A percentile compares a stretch with the other conserved stretches of the same genome.
Conservation (phyloP, 1,284 basidiomycete genomes). For the Uromyces viciae-fabae region DNA sequence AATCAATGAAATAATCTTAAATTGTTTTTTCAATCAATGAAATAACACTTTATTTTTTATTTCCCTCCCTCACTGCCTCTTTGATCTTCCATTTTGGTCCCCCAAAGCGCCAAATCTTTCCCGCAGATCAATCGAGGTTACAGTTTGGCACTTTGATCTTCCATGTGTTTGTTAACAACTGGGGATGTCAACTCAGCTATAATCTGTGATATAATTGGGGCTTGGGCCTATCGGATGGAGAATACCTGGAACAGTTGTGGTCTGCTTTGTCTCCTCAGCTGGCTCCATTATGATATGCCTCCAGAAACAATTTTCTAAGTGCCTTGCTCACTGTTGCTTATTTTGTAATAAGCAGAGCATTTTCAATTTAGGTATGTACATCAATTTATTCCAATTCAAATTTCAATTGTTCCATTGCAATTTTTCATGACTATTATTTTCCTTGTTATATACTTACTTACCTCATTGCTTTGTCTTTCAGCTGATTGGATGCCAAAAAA, state of each 20-base stretch:
- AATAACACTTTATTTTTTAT: too few relatives aligned
- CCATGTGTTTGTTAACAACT: neutral
- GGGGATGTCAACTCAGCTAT: neutral
- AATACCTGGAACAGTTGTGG: neutral
- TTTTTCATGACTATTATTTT: neutral
- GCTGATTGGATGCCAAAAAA: neutral
- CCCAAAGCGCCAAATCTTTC: neutral
- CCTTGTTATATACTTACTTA: neutral
- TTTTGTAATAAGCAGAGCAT: neutral
- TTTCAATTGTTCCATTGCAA: too few relatives aligned
- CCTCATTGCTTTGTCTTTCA: neutral
- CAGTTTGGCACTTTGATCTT: neutral
- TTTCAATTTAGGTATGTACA: neutral
- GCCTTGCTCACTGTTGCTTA: neutral
- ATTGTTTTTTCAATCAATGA: too few relatives aligned
- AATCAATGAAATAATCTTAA: neutral
- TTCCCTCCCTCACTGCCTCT: too few relatives aligned
- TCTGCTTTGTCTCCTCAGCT: neutral
- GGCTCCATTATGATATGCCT: neutral
- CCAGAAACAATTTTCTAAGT: neutral
- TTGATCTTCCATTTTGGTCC: too few relatives aligned
- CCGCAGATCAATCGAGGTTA: neutral
- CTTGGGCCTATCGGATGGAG: neutral
- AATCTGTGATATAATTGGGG: neutral
- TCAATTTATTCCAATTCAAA: too few relatives aligned